phyloP scores from a whole-genome alignment of 306 rosid genomes.

The Cucurbita maxima region DNA sequence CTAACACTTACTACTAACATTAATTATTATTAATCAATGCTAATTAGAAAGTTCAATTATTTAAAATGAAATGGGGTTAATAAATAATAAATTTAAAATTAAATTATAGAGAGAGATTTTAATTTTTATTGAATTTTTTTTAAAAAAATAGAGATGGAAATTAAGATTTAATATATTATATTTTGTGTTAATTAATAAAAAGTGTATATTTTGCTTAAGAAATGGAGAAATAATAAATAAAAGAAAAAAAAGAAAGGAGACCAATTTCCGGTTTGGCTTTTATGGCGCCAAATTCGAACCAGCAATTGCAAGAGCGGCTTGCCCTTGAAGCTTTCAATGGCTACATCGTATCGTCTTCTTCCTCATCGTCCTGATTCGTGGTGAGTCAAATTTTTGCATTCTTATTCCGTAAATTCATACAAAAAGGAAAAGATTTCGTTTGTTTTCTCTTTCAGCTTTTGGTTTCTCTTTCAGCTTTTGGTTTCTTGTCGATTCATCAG shows the following conservation, averaged over 20 bases:
- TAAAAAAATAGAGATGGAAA: too few relatives aligned
- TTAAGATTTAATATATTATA: too few relatives aligned
- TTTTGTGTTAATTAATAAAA: too few relatives aligned
- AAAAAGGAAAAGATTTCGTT: background rate
- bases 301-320: background rate
- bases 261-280: background rate
- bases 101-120: too few relatives aligned
- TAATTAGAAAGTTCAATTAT: too few relatives aligned
- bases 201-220: too few relatives aligned
- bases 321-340: background rate
- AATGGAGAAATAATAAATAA: too few relatives aligned
- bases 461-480: background rate
- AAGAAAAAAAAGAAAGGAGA: background rate
- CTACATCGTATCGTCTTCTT: background rate
- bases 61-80: too few relatives aligned
- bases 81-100: too few relatives aligned
- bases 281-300: slow-evolving; percentile 2
- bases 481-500: background rate
- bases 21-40: too few relatives aligned
- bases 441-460: background rate
- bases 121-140: too few relatives aligned
- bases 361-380: background rate
- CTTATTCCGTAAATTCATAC: background rate
- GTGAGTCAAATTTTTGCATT: background rate
- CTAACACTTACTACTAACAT: too few relatives aligned